These are phyloP conservation scores for Friedmanniomyces endolithicus DNA, from an alignment of 495 filamentous ascomycete species.

Conservation along the genomic window DNA sequence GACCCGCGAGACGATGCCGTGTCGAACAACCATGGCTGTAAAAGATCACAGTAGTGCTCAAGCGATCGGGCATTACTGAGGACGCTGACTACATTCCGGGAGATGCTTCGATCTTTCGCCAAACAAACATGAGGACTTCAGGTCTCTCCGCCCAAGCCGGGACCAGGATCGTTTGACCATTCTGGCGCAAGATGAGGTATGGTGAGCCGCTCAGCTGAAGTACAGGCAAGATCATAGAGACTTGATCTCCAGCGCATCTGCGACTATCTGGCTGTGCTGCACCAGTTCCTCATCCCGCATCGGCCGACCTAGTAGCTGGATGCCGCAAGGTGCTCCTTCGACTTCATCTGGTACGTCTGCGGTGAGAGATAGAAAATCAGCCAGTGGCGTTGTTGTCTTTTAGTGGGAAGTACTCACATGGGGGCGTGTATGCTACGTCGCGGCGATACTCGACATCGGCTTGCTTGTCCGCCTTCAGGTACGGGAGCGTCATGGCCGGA, in stretches of 20 bases:
- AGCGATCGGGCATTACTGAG: no score
- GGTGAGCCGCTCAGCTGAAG: no score
- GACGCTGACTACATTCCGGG: no score
- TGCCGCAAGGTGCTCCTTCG: slow-evolving; percentile 23
- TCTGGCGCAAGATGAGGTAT: no score
- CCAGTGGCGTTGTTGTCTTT: no score
- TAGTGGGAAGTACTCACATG: slow-evolving; percentile 16
- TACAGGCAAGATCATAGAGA: not conserved
- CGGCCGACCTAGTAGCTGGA: slow-evolving; percentile 27
- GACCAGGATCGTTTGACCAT: no score
- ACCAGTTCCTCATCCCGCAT: slow-evolving; percentile 30
- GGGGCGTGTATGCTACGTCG: slow-evolving; percentile 11
- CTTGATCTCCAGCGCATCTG: slow-evolving; percentile 1
- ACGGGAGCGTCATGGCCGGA: slow-evolving; percentile 25
- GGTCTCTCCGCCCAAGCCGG: no score
- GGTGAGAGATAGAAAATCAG: not conserved
- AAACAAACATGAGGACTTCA: no score
- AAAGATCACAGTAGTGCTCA: no score
- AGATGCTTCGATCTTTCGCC: no score
- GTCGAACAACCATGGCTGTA: no score
- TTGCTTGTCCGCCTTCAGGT: slow-evolving; percentile 22
- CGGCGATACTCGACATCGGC: slow-evolving; percentile 22
- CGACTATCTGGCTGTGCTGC: slow-evolving; percentile 20
- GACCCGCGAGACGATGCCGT: no score
- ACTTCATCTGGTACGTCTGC: slow-evolving; percentile 18